These are phyloP conservation scores for Amphibolis antarctica DNA, from an alignment of 106 monocot species.

Conservation along the genomic window DNA sequence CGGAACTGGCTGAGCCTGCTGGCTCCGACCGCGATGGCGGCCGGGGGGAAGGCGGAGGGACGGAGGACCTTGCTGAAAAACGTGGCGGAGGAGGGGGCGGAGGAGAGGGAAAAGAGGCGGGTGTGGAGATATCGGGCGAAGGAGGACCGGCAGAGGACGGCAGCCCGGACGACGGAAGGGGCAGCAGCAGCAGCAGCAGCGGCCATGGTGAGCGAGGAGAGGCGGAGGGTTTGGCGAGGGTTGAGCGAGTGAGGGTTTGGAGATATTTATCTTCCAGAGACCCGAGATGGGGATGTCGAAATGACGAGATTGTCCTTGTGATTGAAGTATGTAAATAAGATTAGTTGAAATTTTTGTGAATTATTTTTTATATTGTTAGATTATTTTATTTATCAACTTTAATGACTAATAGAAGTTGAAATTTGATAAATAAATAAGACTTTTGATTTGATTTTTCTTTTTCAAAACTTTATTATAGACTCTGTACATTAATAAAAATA, in stretches of 20 bases:
- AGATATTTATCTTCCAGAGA: neutral
- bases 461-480: too few species aligned
- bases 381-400: too few species aligned
- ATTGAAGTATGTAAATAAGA: too few species aligned
- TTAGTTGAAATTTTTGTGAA: too few species aligned
- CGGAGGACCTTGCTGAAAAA: constrained; percentile 1
- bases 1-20: constrained; percentile 14
- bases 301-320: too few species aligned
- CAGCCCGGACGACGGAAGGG: neutral
- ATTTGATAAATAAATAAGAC: too few species aligned
- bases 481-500: too few species aligned
- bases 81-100: neutral
- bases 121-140: neutral
- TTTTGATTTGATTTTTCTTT: too few species aligned
- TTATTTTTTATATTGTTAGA: too few species aligned
- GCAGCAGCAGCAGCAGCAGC: neutral
- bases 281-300: too few species aligned
- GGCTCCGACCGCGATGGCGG: neutral
- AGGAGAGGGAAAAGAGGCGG: neutral
- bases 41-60: neutral
- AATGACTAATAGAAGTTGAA: too few species aligned
- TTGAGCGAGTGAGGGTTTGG: constrained; percentile 2
- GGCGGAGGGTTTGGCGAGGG: too few species aligned
- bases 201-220: neutral
- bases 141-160: neutral